phyloP scores from a whole-genome alignment of 805 yeast genomes.

The Phaffomyces antillensis region DNA sequence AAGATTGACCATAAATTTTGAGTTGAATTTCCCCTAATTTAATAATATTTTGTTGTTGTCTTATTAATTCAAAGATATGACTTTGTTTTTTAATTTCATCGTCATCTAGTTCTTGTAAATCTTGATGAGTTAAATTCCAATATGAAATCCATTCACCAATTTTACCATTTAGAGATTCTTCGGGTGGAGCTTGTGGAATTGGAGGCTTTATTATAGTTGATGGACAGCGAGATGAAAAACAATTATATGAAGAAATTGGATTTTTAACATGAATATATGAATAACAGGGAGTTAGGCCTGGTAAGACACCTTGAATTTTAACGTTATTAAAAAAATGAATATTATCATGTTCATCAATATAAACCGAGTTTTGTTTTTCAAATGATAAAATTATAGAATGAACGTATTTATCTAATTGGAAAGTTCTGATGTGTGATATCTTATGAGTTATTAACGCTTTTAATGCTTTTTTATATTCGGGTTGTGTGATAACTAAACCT shows the following conservation, averaged over 20 bases:
- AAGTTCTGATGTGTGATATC: slow-evolving; percentile 41
- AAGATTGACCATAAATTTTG: slow-evolving; percentile 44
- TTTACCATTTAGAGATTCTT: slow-evolving; percentile 14
- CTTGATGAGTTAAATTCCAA: slow-evolving; percentile 55
- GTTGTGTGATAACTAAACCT: slow-evolving; percentile 39
- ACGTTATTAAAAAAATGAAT: slow-evolving; percentile 23
- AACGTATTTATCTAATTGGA: slow-evolving; percentile 43
- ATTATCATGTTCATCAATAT: slow-evolving; percentile 27
- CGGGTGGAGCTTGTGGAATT: slow-evolving; percentile 14
- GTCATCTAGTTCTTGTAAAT: slow-evolving; percentile 42
- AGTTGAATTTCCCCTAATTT: slow-evolving; percentile 61
- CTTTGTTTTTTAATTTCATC: slow-evolving; percentile 60
- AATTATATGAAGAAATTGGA: slow-evolving; percentile 11
- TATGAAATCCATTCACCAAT: slow-evolving; percentile 57
- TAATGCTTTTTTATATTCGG: slow-evolving; percentile 48
- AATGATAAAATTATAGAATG: slow-evolving; percentile 40
- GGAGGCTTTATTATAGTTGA: slow-evolving; percentile 22
- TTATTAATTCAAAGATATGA: slow-evolving; percentile 65
- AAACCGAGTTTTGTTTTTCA: slow-evolving; percentile 34
- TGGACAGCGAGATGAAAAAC: slow-evolving; percentile 31
- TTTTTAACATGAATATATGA: slow-evolving; percentile 26
- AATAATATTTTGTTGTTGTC: slow-evolving; percentile 63
- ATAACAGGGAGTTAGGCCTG: slow-evolving; percentile 40
- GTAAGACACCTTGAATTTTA: slow-evolving; percentile 35
- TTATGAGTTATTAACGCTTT: slow-evolving; percentile 44